Conservation (phyloP, 257 asterid species). For the Ophiorrhiza pumila region DNA sequence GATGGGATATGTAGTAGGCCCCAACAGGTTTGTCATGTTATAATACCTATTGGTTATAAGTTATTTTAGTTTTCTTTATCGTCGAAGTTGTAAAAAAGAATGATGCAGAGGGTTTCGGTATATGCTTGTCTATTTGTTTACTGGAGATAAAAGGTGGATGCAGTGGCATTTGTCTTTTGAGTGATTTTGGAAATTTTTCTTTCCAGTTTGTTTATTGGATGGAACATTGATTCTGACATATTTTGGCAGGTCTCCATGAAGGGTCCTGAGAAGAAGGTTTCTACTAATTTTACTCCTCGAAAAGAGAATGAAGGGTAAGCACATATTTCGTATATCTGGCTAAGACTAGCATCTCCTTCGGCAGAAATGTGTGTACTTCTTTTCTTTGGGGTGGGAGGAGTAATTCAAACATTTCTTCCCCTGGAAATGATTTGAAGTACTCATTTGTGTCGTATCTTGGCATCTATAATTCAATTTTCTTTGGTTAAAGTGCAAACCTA, state of each 20-base stretch:
- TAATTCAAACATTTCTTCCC: not conserved
- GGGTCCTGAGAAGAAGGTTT: conserved; percentile 38
- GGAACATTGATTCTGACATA: conserved; percentile 3
- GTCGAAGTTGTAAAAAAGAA: not conserved
- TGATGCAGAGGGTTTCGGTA: not conserved
- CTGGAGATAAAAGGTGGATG: not conserved
- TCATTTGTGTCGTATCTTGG: not conserved
- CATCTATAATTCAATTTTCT: not conserved
- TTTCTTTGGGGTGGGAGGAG: not conserved
- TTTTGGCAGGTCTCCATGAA: conserved; percentile 44
- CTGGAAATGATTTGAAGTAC: not conserved
- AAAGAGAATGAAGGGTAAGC: conserved; percentile 64
- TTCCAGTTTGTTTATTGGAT: not conserved
- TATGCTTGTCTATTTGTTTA: not conserved
- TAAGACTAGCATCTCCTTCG: not conserved
- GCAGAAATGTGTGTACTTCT: not conserved
- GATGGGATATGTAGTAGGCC: conserved; percentile 38
- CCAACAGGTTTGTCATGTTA: conserved; percentile 40
- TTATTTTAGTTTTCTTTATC: not conserved
- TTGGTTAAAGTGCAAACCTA: not conserved
- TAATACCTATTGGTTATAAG: conserved; percentile 1
- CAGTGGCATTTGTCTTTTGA: not conserved
- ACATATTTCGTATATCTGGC: not conserved
- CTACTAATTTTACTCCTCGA: conserved; percentile 37
- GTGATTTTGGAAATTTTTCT: not conserved